Evolutionary conservation across 2,329 filamentous ascomycete species (phyloP).

Genomic region (Beauveria bassiana): DNA sequence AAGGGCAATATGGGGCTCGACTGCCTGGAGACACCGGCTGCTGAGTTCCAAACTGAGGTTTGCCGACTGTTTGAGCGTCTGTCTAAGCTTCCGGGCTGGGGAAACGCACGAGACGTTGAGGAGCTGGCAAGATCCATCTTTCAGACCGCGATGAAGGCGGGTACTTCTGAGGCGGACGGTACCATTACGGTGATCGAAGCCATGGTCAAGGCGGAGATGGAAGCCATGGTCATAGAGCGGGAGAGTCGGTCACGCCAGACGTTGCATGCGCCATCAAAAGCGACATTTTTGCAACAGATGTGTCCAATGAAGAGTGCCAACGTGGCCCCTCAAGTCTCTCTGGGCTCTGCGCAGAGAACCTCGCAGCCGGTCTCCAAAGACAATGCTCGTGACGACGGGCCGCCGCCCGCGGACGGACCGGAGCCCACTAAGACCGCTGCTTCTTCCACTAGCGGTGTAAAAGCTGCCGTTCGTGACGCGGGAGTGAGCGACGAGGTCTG

Average conservation of each 20-base stretch:
- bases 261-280: neutral
- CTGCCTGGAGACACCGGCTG: slow-evolving; percentile 18
- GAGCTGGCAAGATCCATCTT: slow-evolving; percentile 46
- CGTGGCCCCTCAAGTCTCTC: neutral
- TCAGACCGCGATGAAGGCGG: slow-evolving; percentile 20
- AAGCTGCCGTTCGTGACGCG: too few relatives aligned
- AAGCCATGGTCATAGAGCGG: slow-evolving; percentile 18
- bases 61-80: slow-evolving; percentile 31
- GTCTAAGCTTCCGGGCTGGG: slow-evolving; percentile 43
- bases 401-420: neutral
- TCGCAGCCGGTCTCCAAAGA: neutral
- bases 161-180: slow-evolving; percentile 13
- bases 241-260: neutral
- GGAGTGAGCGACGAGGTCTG: slow-evolving; percentile 53
- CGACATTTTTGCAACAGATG: slow-evolving; percentile 11
- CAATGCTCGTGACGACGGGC: neutral
- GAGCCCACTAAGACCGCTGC: neutral
- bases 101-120: slow-evolving; percentile 55
- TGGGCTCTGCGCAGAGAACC: neutral
- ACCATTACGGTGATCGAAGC: slow-evolving; percentile 16
- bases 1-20: slow-evolving; percentile 19
- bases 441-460: neutral
- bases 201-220: slow-evolving; percentile 14
- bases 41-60: slow-evolving; percentile 12
- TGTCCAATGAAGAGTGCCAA: slow-evolving; percentile 15